phyloP scores from a whole-genome alignment of 768 basidiomycete species.

The Hypholoma fasciculare region DNA sequence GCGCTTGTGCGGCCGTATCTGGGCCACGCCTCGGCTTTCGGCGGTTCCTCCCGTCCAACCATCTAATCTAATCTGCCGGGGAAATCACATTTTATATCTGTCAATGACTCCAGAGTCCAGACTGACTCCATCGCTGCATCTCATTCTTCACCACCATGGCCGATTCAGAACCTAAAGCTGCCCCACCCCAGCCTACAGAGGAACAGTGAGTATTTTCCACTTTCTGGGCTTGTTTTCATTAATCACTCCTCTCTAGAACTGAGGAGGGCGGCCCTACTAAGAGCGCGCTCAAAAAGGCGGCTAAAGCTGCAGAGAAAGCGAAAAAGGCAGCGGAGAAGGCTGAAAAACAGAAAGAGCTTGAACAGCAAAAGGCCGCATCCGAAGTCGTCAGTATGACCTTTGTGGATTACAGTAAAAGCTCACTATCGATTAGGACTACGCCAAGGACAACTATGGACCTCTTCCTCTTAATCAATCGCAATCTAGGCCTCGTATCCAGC shows the following conservation, averaged over 20 bases:
- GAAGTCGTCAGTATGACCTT: conserved; percentile 50
- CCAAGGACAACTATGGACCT: conserved; percentile 79
- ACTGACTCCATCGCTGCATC: conserved; percentile 12
- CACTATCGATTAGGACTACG: conserved; percentile 59
- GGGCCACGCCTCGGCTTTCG: conserved; percentile 9
- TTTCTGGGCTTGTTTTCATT: conserved; percentile 2
- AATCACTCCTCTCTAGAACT: conserved; percentile 1
- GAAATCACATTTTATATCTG: neutral
- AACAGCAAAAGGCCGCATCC: conserved; percentile 61
- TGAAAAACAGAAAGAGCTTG: conserved; percentile 75
- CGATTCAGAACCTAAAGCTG: conserved; percentile 22
- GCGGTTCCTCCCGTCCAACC: conserved; percentile 26
- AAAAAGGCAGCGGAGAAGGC: conserved; percentile 86
- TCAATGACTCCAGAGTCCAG: conserved; percentile 16
- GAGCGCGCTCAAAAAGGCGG: conserved; percentile 87
- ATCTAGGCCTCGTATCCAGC: conserved; percentile 59
- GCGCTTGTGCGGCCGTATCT: conserved; percentile 20
- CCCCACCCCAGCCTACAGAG: conserved; percentile 16
- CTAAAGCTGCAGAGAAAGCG: conserved; percentile 89
- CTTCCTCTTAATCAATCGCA: conserved; percentile 93
- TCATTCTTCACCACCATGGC: conserved; percentile 25
- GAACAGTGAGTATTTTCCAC: conserved; percentile 23
- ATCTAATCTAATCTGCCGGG: conserved; percentile 20
- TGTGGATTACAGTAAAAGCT: conserved; percentile 10
- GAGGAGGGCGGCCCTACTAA: conserved; percentile 64